Percentiles rank a stretch among this genome's conserved stretches.
Evolutionary conservation across 1,284 basidiomycete species (phyloP).

Genomic region (Boletus nobilissimus): DNA sequence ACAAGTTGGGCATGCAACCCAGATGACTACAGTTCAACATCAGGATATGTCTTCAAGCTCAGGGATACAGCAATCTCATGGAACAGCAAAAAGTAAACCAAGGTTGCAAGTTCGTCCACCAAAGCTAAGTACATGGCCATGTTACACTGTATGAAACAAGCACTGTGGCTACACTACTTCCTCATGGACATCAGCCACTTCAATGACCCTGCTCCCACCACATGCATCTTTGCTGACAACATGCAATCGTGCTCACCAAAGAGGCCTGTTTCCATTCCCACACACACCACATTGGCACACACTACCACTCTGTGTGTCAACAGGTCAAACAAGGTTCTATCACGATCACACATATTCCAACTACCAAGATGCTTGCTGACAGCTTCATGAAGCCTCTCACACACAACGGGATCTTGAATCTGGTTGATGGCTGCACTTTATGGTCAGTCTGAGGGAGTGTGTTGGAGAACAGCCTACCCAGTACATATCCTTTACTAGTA

Average conservation of each 20-base stretch:
- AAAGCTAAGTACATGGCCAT: slow-evolving; percentile 24
- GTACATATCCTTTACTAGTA: too few relatives aligned
- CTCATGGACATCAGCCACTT: background rate
- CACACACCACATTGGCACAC: background rate
- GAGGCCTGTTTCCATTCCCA: background rate
- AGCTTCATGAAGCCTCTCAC: background rate
- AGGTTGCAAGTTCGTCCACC: background rate
- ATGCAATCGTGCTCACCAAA: background rate
- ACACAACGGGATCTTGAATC: background rate
- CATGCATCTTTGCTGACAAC: background rate
- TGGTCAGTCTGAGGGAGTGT: too few relatives aligned
- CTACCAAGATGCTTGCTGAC: background rate
- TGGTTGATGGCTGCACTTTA: too few relatives aligned
- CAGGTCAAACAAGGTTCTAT: background rate
- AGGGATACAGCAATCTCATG: background rate
- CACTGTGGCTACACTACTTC: background rate
- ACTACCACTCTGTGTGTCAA: background rate
- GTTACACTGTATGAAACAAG: slow-evolving; percentile 11
- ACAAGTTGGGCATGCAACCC: background rate
- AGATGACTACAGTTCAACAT: slow-evolving; percentile 2
- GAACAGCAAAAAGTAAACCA: slow-evolving; percentile 28
- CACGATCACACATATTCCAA: background rate
- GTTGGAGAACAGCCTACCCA: too few relatives aligned
- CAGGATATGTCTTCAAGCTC: slow-evolving; percentile 13
- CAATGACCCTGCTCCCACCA: background rate